Conservation (phyloP, 306 rosid species). For the Acacia acuminata region DNA sequence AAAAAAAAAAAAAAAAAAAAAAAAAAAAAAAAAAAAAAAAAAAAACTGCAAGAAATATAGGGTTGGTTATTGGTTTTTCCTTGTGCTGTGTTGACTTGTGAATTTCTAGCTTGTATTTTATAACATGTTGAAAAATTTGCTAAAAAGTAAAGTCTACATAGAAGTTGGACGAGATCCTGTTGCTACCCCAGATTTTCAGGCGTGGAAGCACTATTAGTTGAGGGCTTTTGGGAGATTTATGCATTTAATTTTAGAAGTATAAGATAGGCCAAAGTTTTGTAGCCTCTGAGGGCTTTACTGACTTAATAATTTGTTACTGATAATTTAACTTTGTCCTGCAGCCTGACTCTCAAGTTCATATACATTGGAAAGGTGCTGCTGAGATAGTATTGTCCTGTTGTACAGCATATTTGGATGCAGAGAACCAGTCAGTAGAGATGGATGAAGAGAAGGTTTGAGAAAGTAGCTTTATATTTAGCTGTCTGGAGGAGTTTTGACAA, state of each 20-base stretch:
- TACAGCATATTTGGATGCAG: constrained; percentile 47
- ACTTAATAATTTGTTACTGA: constrained; percentile 7
- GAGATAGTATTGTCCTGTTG: constrained; percentile 74
- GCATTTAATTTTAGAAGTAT: neutral
- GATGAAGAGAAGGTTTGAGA: constrained; percentile 67
- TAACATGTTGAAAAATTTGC: neutral
- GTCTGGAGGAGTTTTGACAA: neutral
- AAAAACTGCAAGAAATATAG: too few species aligned
- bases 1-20: too few species aligned
- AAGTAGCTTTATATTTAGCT: constrained; percentile 20
- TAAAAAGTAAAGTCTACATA: neutral
- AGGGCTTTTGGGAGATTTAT: neutral
- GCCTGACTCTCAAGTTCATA: constrained; percentile 61
- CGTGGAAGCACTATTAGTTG: neutral
- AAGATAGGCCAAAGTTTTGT: neutral
- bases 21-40: too few species aligned
- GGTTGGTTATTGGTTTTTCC: too few species aligned
- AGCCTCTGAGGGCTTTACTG: neutral
- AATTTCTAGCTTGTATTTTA: too few species aligned
- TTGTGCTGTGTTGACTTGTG: too few species aligned
- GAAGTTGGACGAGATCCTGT: neutral
- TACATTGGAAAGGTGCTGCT: constrained; percentile 99
- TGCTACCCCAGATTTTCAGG: neutral
- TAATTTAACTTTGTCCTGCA: constrained; percentile 35
- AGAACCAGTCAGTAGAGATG: constrained; percentile 49